phyloP scores from a whole-genome alignment of 2,329 filamentous ascomycete genomes.

The Aspergillus sp. region DNA sequence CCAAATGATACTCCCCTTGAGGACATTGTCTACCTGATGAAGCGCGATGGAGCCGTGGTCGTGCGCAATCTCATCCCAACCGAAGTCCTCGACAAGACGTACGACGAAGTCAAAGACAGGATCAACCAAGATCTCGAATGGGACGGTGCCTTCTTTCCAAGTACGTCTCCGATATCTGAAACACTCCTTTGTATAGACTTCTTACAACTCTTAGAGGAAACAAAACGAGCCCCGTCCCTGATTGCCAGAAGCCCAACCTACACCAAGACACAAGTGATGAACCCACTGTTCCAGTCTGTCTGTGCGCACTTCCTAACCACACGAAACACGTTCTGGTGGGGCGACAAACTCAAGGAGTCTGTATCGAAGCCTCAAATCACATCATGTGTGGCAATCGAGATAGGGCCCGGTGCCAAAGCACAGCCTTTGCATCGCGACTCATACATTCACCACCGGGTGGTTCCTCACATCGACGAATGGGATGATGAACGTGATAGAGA shows the following conservation, averaged over 20 bases:
- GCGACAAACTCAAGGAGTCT: constrained; percentile 24
- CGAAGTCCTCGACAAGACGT: background rate
- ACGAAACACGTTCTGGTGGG: constrained; percentile 29
- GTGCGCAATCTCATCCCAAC: background rate
- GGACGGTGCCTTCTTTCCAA: background rate
- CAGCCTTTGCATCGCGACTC: constrained; percentile 25
- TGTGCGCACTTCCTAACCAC: constrained; percentile 29
- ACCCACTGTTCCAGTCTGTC: constrained; percentile 26
- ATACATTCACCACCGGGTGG: constrained; percentile 9
- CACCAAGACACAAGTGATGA: constrained; percentile 3
- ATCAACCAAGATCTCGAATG: background rate
- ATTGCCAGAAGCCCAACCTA: constrained; percentile 8
- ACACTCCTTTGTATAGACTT: background rate
- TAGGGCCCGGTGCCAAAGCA: constrained; percentile 23
- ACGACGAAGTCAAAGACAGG: background rate
- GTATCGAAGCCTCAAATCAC: constrained; percentile 25
- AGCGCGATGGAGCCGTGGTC: background rate
- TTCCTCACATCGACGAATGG: background rate
- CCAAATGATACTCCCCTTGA: background rate
- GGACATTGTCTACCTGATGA: background rate
- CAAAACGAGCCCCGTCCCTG: constrained; percentile 5
- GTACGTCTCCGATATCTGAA: background rate
- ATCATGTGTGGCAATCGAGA: constrained; percentile 17
- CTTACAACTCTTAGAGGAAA: constrained; percentile 6
- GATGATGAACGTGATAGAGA: constrained; percentile 13